Conservation (phyloP, 2,329 filamentous ascomycete species). For the Blumeriella jaapii region DNA sequence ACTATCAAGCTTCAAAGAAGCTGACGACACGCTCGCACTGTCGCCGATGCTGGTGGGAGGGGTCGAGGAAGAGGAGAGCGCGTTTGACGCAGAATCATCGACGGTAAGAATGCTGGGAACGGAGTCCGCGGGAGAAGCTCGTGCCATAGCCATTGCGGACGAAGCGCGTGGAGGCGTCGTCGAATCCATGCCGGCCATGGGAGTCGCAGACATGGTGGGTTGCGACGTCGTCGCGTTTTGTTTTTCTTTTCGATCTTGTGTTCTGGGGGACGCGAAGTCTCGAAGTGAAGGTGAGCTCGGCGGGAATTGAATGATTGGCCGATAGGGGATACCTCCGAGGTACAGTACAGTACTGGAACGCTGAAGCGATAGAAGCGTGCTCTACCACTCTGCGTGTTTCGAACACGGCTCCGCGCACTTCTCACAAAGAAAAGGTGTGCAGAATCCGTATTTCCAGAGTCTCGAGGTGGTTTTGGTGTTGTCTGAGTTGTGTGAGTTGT, state of each 20-base stretch:
- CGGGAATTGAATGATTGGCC: constrained; percentile 3
- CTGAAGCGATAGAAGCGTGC: too few species aligned
- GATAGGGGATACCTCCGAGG: neutral
- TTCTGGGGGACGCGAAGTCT: constrained; percentile 2
- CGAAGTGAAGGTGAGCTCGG: neutral
- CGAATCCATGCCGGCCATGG: constrained; percentile 15
- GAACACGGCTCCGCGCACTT: too few species aligned
- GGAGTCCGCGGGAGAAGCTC: constrained; percentile 22
- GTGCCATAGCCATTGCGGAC: constrained; percentile 12
- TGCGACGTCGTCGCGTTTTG: constrained; percentile 10
- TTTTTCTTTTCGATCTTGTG: too few species aligned
- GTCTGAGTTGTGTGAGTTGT: too few species aligned
- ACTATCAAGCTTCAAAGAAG: constrained; percentile 27
- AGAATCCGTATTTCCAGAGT: too few species aligned
- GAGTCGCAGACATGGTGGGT: constrained; percentile 16
- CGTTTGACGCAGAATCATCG: constrained; percentile 21
- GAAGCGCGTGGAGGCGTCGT: constrained; percentile 9
- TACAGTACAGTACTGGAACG: too few species aligned
- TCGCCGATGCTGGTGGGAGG: constrained; percentile 57
- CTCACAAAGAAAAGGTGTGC: too few species aligned
- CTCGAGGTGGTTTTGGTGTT: too few species aligned
- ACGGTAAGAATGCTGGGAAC: constrained; percentile 21
- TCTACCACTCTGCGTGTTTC: too few species aligned
- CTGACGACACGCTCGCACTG: constrained; percentile 43
- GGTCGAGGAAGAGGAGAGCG: constrained; percentile 32